Conservation (phyloP, 805 yeast genomes). For the Candida golubevii region DNA sequence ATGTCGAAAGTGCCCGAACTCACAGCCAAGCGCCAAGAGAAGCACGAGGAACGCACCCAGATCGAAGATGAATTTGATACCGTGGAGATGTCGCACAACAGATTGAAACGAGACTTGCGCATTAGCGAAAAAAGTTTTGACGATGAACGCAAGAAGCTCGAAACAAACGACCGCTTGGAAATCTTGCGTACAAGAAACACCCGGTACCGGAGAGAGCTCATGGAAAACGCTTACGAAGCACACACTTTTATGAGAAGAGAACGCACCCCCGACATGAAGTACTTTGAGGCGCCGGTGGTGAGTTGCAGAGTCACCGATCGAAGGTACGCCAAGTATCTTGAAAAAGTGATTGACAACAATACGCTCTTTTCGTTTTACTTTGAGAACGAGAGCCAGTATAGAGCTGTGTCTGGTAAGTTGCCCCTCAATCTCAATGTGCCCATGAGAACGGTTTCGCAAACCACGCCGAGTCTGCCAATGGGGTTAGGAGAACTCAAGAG, state of each 20-base stretch:
- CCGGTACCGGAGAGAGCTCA: conserved; percentile 30
- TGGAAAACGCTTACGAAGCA: conserved; percentile 37
- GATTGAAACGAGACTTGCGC: conserved; percentile 9
- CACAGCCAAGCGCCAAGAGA: conserved; percentile 7
- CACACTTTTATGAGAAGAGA: conserved; percentile 32
- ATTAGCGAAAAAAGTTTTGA: conserved; percentile 7
- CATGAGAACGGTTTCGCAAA: conserved; percentile 43
- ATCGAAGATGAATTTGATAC: conserved; percentile 22
- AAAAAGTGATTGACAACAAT: conserved; percentile 49
- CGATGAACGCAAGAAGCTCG: conserved; percentile 14
- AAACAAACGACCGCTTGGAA: conserved; percentile 45
- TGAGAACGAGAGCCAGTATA: conserved; percentile 46
- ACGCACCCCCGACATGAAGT: conserved; percentile 39
- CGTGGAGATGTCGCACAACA: conserved; percentile 4
- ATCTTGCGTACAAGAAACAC: conserved; percentile 34
- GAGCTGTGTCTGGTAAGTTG: conserved; percentile 32
- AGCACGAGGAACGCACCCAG: conserved; percentile 22
- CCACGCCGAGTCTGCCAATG: conserved; percentile 14
- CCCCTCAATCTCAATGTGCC: conserved; percentile 47
- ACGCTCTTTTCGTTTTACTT: conserved; percentile 65
- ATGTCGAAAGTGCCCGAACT: conserved; percentile 4
- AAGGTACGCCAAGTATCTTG: conserved; percentile 51
- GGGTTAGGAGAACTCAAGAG: conserved; percentile 31
- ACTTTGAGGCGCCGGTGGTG: conserved; percentile 73
- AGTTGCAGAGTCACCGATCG: conserved; percentile 52